Evolutionary conservation across 148 eudicot species (phyloP).

Genomic region (Dysphania ambrosioides): DNA sequence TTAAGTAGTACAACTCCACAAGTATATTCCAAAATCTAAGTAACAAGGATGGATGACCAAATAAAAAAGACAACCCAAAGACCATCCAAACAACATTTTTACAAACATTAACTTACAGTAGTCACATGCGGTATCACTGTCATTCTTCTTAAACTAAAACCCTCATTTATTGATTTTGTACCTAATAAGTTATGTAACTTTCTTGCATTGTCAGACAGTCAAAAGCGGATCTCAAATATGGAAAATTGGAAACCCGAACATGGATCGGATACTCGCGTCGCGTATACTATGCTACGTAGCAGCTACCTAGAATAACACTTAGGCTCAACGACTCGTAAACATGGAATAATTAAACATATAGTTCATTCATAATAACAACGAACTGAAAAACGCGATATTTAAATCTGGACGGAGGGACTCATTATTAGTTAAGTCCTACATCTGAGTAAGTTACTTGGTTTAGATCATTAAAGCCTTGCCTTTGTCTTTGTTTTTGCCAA

Average conservation of each 20-base stretch:
- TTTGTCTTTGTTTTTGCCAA: neutral
- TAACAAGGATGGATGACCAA: neutral
- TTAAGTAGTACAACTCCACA: neutral
- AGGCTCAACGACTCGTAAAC: too few species aligned
- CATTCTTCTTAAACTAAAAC: neutral
- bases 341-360: too few species aligned
- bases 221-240: constrained; percentile 6
- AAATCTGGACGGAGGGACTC: neutral
- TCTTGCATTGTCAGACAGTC: constrained; percentile 17
- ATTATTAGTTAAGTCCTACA: neutral
- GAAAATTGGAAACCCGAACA: constrained; percentile 3
- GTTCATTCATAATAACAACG: too few species aligned
- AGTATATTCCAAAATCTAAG: neutral
- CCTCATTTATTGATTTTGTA: too few species aligned
- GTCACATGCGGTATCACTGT: constrained; percentile 10
- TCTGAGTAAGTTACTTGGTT: neutral
- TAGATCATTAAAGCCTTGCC: constrained; percentile 21
- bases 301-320: neutral
- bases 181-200: neutral
- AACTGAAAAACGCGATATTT: too few species aligned
- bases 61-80: neutral
- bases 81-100: neutral
- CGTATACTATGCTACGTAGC: neutral
- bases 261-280: neutral
- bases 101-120: constrained; percentile 16